Evolutionary conservation across 331 rosid genomes (phyloP), one percentile per base, ranked within the genome.

Genomic region (Quercus phellos): DNA sequence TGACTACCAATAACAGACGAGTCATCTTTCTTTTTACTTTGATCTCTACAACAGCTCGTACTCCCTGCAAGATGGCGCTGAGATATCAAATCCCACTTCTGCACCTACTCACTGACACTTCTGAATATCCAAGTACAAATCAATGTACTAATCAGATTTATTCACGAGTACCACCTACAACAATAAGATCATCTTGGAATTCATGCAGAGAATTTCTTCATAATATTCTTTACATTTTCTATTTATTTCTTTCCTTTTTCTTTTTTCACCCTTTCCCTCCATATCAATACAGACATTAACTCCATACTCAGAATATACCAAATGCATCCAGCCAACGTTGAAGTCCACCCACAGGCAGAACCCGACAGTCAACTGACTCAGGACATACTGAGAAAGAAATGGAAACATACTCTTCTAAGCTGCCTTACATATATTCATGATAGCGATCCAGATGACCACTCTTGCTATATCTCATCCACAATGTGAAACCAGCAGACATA

Each of bases 391-490:
- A 56, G 67, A 35, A 5, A 46, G 22, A 76, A 46, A 35, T 18
- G 72, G 29, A 32, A 63, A 29, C 76, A 55, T 29, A 61, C 32
- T 55, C 82, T 53, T 13, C 32, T 50, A 79, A 29, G 75, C 4
- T 32, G 22, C 30, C 74, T 29, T 46, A 14, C 58, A 64, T 51
- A 77, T 29, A 61, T 16, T 50, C 51, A 76, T 50, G 72, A 51
- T 58, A 17, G 72, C 75, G 1, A 55, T 50, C 78, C 50, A 27
- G 22, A 32, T 16, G 32, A 75, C 54, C 82, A 69, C 59, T 7
- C 43, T 55, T 54, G 59, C 75, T 5, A 60, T 55, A 84, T 70
- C 66, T 24, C 78, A 32, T 77, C 78, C 64, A 71, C 58, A 76
- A 51, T 55, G 34, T 30, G 63, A 51, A 67, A 74, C 68, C 53